These are phyloP conservation scores for Pseudofabraea citricarpa DNA, from an alignment of 2,329 filamentous ascomycete species.

Conservation along the genomic window DNA sequence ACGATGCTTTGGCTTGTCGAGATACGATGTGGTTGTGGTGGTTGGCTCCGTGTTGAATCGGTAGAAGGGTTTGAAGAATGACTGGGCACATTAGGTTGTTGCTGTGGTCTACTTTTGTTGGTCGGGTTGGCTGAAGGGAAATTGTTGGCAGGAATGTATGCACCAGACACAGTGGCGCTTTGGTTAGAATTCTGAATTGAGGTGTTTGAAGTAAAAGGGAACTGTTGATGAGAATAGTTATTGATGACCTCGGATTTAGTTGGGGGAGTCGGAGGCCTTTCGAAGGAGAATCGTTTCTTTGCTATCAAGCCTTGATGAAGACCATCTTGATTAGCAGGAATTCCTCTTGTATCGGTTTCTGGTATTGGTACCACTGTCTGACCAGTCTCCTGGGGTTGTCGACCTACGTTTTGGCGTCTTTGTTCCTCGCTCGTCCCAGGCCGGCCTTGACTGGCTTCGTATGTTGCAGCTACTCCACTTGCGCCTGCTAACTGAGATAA, in stretches of 20 bases:
- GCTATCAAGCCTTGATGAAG: slow-evolving; percentile 30
- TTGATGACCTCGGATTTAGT: slow-evolving; percentile 11
- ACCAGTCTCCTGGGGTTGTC: slow-evolving; percentile 26
- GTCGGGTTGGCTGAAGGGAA: slow-evolving; percentile 8
- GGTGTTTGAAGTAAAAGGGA: slow-evolving; percentile 7
- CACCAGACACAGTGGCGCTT: too few species aligned
- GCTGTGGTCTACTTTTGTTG: slow-evolving; percentile 3
- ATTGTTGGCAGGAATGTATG: slow-evolving; percentile 3
- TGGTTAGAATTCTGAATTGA: background rate
- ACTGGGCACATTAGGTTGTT: slow-evolving; percentile 4
- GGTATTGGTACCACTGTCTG: slow-evolving; percentile 37
- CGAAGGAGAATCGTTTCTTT: slow-evolving; percentile 24
- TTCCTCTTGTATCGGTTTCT: slow-evolving; percentile 26
- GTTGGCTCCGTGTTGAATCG: slow-evolving; percentile 17
- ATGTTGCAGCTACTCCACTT: slow-evolving; percentile 39
- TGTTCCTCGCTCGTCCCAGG: slow-evolving; percentile 16
- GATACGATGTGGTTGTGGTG: slow-evolving; percentile 19
- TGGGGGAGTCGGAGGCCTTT: slow-evolving; percentile 14
- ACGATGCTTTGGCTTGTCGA: slow-evolving; percentile 39
- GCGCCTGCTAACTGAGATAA: slow-evolving; percentile 75
- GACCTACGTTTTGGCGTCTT: slow-evolving; percentile 15
- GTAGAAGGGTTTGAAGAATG: slow-evolving; percentile 14
- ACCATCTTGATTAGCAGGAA: slow-evolving; percentile 27
- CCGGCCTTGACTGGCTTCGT: slow-evolving; percentile 34
- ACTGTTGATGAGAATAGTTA: slow-evolving; percentile 14